Evolutionary conservation across 768 basidiomycete genomes (phyloP), one percentile per base, ranked within the genome.

Genomic region (Serendipita sp.): DNA sequence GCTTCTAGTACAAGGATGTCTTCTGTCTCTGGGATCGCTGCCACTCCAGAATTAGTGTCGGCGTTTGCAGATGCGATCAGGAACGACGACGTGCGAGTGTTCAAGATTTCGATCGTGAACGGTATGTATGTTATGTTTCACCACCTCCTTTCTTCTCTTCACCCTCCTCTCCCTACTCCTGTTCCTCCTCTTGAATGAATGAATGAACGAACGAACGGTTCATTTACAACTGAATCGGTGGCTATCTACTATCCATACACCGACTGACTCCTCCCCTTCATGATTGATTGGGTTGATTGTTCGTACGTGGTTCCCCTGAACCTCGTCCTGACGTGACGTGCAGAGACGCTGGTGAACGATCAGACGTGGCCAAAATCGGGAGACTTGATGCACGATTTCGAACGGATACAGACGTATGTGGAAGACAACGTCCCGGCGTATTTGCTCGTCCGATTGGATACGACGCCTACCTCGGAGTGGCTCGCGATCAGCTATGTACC

Each of bases 401-500:
- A 68, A 2, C 75, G 75, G 63, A 78, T 91, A 3, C 81, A 82
- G 69, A 77, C 76, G 11, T 68, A 86, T 45, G 75, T 91, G 0
- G 77, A 85, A 37, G 81, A 85, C 34, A 74, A 81, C 65, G 71
- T 74, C 1, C 88, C 91, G 28, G 84, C 88, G n/a, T 92, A 91
- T 74, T 74, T 92, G 48, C 81, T 92, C 24, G 82, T 79, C 8
- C 82, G 83, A 64, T 72, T 83, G 41, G 88, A 88, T 68, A 24
- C 24, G 24, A 24, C 24, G 24, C 24, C 24, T 24, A 76, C 78
- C 0, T 70, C 80, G 0, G 81, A 85, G 67, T 93, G 90, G 90
- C 76, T 89, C 41, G 78, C 80, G 4, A 79, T 92, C 66, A 85
- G 77, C 70, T 94, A 90, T 71, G 88, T 93, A 3, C 92, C 92